These are phyloP conservation scores for Monascus purpureus DNA, from an alignment of 495 filamentous ascomycete genomes.

Conservation along the genomic window DNA sequence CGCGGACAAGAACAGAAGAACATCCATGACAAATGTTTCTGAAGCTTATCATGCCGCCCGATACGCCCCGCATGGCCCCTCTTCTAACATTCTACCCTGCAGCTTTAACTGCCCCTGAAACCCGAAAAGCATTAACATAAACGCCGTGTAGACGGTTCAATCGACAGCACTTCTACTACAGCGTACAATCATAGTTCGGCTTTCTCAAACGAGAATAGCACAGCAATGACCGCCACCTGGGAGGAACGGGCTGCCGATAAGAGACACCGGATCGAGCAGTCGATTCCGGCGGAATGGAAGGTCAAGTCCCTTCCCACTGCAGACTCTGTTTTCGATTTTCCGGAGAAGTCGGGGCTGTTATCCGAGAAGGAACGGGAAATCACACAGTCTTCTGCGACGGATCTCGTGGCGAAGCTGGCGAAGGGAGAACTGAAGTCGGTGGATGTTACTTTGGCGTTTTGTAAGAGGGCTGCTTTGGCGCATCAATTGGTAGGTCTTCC, in stretches of 20 bases:
- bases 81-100: no score
- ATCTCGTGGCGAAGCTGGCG: slow-evolving; percentile 14
- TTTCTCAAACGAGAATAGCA: no score
- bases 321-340: neutral
- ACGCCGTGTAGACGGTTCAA: no score
- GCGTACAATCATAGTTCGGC: no score
- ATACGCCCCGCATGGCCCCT: no score
- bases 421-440: slow-evolving; percentile 25
- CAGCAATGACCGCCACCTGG: slow-evolving; percentile 35
- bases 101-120: no score
- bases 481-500: slow-evolving; percentile 12
- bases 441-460: slow-evolving; percentile 41
- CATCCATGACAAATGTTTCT: no score
- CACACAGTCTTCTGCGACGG: slow-evolving; percentile 34
- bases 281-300: neutral
- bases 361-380: slow-evolving; percentile 35
- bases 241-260: neutral
- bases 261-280: neutral
- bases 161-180: no score
- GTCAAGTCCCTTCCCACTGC: neutral
- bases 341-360: slow-evolving; percentile 23
- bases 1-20: no score
- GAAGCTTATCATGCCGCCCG: no score
- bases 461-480: slow-evolving; percentile 31
- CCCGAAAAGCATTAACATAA: no score